Evolutionary conservation across 768 basidiomycete genomes (phyloP).

Genomic region (Lenzites betulinus): DNA sequence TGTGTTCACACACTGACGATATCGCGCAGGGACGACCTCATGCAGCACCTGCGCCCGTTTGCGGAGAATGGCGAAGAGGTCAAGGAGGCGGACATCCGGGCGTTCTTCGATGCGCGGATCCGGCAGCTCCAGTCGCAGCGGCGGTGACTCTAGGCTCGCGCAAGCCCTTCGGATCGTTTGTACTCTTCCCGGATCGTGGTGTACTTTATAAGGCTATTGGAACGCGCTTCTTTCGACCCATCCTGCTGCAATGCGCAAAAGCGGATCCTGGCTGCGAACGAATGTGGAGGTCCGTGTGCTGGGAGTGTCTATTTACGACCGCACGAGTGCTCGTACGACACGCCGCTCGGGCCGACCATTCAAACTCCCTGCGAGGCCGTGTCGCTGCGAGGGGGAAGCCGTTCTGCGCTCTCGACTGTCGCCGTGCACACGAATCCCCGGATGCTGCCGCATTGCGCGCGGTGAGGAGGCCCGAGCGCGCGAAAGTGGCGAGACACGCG

Average conservation of each 20-base stretch:
- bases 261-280: neutral
- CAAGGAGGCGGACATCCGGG: conserved; percentile 62
- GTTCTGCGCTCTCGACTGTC: neutral
- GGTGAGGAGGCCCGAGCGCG: conserved; percentile 18
- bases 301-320: neutral
- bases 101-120: conserved; percentile 23
- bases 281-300: neutral
- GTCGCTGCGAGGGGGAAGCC: neutral
- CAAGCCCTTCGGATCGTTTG: neutral
- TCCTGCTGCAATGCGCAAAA: neutral
- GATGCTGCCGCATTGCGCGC: neutral
- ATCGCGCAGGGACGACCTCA: conserved; percentile 60
- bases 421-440: neutral
- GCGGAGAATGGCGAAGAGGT: conserved; percentile 78
- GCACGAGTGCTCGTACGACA: neutral
- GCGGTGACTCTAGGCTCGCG: neutral
- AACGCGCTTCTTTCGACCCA: neutral
- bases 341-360: no score
- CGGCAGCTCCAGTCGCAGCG: conserved; percentile 13
- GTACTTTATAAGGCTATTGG: conserved; percentile 8
- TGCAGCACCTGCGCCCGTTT: conserved; percentile 75
- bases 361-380: no score
- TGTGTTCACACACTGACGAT: neutral
- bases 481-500: conserved; percentile 21
- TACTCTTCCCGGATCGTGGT: conserved; percentile 1